Percentiles rank a stretch among this genome's conserved stretches.
Conservation (phyloP, 495 filamentous ascomycete genomes). For the Penicillium maclennaniae region DNA sequence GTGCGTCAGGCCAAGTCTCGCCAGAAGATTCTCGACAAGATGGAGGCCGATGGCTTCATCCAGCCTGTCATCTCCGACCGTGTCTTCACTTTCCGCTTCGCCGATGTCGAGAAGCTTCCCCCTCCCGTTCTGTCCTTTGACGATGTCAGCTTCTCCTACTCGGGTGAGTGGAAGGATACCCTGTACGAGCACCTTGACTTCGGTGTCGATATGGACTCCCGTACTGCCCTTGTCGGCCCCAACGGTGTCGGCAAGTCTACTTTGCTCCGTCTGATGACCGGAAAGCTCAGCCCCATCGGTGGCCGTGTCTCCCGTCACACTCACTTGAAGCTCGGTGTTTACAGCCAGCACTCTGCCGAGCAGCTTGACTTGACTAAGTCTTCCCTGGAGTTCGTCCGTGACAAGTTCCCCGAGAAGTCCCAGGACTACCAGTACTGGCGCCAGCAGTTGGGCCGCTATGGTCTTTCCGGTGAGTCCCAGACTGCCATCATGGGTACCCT, state of each 20-base stretch:
- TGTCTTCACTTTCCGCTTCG: slow-evolving; percentile 98
- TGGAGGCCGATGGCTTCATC: slow-evolving; percentile 99
- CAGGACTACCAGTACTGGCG: slow-evolving; percentile 99
- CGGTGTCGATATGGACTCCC: slow-evolving; percentile 98
- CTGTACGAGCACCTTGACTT: slow-evolving; percentile 95
- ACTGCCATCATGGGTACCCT: slow-evolving; percentile 97
- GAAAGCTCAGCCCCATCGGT: slow-evolving; percentile 79
- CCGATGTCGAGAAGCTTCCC: slow-evolving; percentile 95
- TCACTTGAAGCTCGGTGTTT: slow-evolving; percentile 95
- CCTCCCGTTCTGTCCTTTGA: slow-evolving; percentile 96
- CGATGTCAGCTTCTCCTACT: slow-evolving; percentile 97
- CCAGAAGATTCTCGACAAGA: slow-evolving; percentile 99
- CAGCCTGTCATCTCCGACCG: slow-evolving; percentile 80
- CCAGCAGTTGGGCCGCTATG: slow-evolving; percentile 93
- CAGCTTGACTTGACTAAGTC: slow-evolving; percentile 98
- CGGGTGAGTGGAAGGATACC: slow-evolving; percentile 80
- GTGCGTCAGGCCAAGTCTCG: slow-evolving; percentile 97
- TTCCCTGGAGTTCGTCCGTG: slow-evolving; percentile 92
- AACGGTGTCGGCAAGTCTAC: slow-evolving; percentile 99
- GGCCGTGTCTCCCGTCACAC: slow-evolving; percentile 88
- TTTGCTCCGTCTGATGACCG: slow-evolving; percentile 93
- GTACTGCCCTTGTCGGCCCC: slow-evolving; percentile 93
- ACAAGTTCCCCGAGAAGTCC: slow-evolving; percentile 82
- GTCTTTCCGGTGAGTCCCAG: slow-evolving; percentile 85
- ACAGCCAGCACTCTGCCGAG: slow-evolving; percentile 96